Evolutionary conservation across 495 filamentous ascomycete species (phyloP), one percentile per base, ranked within the genome.

Genomic region (Xylaria longipes): DNA sequence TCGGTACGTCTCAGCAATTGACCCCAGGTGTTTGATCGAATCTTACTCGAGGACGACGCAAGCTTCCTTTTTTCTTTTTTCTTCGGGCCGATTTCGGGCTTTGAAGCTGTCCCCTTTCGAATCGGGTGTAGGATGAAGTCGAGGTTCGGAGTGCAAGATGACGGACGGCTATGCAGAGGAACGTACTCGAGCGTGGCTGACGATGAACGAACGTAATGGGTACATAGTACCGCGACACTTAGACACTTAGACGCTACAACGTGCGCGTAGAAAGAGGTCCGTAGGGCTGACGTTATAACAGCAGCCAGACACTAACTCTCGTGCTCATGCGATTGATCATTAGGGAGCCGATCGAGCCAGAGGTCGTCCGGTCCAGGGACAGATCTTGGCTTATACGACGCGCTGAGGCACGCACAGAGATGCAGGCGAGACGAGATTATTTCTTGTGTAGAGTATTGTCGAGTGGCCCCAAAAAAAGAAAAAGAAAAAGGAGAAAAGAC

Each of bases 191-290:
- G 56, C 66, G 48, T 25, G 54, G 54, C 54, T 33, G 33, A 52
- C 17, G n/a, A 57, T 61, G 80, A 90, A 90, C 85, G 89, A 91
- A 80, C 80, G 89, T 79, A 89, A 88, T 81, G 74, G 86, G 88
- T 82, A 90, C 80, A 48, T 80, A 89, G 84, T 87, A 86, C 86
- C 87, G 62, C 25, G 66, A 68, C 67, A 73, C 68, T n/a, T n/a
- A n/a, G n/a, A n/a, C n/a, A n/a, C n/a, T n/a, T 61, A 60, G 43
- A 65, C 52, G 68, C 56, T 48, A 72, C 62, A 62, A 60, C 52
- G 39, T 31, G n/a, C 25, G 15, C 50, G 50, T 54, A 62, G 67
- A 54, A 43, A 29, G 58, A 41, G 33, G 58, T 2, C 9, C 11
- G 7, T 12, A 25, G 61, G 39, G 61, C 61, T 64, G 41, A 33